Base-by-base conservation (phyloP, 495 filamentous ascomycete species). In the Xylaria nigripes region DNA sequence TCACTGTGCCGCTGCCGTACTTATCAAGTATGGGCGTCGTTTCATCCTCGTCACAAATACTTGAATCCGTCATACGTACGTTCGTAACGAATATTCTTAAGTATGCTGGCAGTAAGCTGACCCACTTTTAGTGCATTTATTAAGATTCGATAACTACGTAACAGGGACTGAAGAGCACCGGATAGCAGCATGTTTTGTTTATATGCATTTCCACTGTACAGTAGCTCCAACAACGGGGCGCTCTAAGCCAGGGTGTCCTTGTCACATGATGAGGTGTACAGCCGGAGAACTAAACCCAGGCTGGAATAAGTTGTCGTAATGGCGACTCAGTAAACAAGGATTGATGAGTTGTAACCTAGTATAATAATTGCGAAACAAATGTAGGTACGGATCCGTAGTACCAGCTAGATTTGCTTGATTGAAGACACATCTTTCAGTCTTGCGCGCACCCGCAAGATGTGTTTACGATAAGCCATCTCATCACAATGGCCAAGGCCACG, bases 401-500 rank as follows among this genome's bases (percentile, higher is more conserved):
- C 32, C 13, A 29, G 3, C 25, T 29, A 29, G 25, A 13, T 9
- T n/a, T 27, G 21, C 42, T 45, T 9, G 29, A 24, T 34, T 8
- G 23, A 18, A 45, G 24, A 27, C 21, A 38, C 27, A 53, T 42
- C 21, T 45, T 38, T 21, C 43, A 38, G 43, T 40, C 51, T 42
- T 36, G 46, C 48, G 50, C 54, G 50, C 32, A 36, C n/a, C n/a
- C n/a, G n/a, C 58, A 70, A 64, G 60, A 75, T 70, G 72, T 67
- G 65, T 61, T 66, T 59, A 47, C 55, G 44, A 57, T 62, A 62
- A 61, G 27, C 23, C 19, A 44, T 19, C 16, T 21, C 13, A 50
- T 25, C 62, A 68, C 58, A 61, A 76, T 74, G 73, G 70, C 71
- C 68, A 70, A 67, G 69, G 71, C 71, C 68, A 68, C 61, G 51